Conservation (phyloP, 345 rosid genomes). For the Punica granatum region DNA sequence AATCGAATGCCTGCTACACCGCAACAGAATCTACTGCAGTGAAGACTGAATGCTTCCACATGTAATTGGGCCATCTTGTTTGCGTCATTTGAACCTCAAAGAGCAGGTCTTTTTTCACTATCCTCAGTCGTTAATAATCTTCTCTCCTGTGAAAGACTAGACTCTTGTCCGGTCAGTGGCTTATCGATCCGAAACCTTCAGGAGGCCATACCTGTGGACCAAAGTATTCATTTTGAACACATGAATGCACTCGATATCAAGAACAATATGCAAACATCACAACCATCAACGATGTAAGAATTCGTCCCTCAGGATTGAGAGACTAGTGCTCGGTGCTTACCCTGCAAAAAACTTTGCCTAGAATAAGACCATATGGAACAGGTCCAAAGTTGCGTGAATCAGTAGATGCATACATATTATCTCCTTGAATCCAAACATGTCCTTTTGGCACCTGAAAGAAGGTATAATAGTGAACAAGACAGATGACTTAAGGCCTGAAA, state of each 20-base stretch:
- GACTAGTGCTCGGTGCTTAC: slow-evolving; percentile 24
- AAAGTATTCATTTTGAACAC: neutral
- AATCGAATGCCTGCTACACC: no score
- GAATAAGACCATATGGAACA: slow-evolving; percentile 66
- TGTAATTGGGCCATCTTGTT: no score
- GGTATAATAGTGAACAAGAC: neutral
- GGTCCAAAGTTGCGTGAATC: slow-evolving; percentile 79
- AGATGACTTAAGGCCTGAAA: neutral
- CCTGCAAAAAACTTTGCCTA: slow-evolving; percentile 66
- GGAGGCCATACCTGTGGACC: slow-evolving; percentile 63
- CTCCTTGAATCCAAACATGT: slow-evolving; percentile 91
- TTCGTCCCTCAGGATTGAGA: neutral
- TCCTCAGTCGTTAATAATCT: no score
- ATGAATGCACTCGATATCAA: neutral
- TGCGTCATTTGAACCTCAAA: no score
- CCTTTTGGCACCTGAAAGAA: slow-evolving; percentile 63
- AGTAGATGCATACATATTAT: slow-evolving; percentile 59
- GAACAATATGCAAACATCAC: neutral
- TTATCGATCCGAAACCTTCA: slow-evolving; percentile 42
- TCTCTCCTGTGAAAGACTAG: no score
- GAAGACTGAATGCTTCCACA: no score
- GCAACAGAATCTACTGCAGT: no score
- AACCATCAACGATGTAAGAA: neutral
- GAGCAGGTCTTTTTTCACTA: no score
- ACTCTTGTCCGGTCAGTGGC: slow-evolving; percentile 6